phyloP scores from a whole-genome alignment of 345 rosid species.

The Salix udensis region DNA sequence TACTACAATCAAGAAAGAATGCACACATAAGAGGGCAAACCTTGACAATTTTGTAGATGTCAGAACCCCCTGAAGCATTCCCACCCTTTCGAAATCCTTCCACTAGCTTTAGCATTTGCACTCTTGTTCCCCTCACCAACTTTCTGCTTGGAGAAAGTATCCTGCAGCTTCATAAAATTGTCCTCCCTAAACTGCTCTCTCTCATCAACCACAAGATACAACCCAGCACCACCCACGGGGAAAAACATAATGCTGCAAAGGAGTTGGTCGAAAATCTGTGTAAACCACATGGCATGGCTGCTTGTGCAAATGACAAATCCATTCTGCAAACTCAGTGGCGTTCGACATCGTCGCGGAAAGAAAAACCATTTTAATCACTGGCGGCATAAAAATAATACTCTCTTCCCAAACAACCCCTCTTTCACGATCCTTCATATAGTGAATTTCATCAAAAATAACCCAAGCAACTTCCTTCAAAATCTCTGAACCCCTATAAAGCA shows the following conservation, averaged over 20 bases:
- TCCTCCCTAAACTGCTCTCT: conserved; percentile 90
- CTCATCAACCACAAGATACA: conserved; percentile 96
- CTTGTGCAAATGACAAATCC: conserved; percentile 92
- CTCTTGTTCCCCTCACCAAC: conserved; percentile 47
- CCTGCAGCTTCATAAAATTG: conserved; percentile 85
- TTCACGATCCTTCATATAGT: conserved; percentile 97
- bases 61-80: conserved; percentile 72
- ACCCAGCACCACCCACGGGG: conserved; percentile 90
- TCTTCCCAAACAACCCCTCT: conserved; percentile 99
- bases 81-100: conserved; percentile 76
- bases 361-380: conserved; percentile 96
- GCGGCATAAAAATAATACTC: conserved; percentile 90
- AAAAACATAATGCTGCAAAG: conserved; percentile 95
- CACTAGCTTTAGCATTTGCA: conserved; percentile 68
- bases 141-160: conserved; percentile 71
- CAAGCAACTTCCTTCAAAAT: conserved; percentile 96
- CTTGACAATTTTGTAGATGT: conserved; percentile 95
- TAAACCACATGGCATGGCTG: conserved; percentile 98
- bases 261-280: conserved; percentile 95
- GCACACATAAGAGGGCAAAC: conserved; percentile 17
- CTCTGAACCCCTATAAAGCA: conserved; percentile 94
- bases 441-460: conserved; percentile 98
- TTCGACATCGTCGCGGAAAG: conserved; percentile 98
- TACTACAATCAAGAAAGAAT: neutral
- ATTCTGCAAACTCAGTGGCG: conserved; percentile 95